Evolutionary conservation across 805 yeast species (phyloP), one percentile per base, ranked within the genome.

Genomic region (Candida andamanensis): DNA sequence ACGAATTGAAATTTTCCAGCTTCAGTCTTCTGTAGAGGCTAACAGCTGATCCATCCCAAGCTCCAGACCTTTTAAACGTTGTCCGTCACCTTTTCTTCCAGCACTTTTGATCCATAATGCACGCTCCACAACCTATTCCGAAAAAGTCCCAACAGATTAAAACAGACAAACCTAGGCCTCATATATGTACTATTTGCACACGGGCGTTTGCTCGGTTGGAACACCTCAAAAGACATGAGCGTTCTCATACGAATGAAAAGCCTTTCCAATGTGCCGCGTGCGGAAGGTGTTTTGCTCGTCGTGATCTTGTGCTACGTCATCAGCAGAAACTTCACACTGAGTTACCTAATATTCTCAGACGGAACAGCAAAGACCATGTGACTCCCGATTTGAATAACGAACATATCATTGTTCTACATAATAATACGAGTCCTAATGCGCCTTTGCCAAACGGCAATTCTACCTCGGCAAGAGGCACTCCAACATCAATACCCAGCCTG

Each of bases 221-320:
- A 58, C 98, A 90, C 58, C 69, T 92, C 50, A 87, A 85, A 56
- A 78, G 98, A 36, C 98, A 90, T 52, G 94, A 87, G 47, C 67
- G 97, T 24, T 80, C 94, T 0, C 98, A 90, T 55, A 90, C 98
- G 7, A 85, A 89, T 54, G 97, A 89, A 58, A 87, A 87, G 54
- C 97, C 97, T 1, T 90, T 82, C 61, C 92, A 85, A 52, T 90
- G 98, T 60, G 94, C 95, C 2, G 89, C 89, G 6, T 90, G 97
- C 58, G 97, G 95, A 20, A 76, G 97, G 30, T 84, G 95, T 52
- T 90, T 92, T 63, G 97, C 97, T 4, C 68, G 98, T 35, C 65
- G 97, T 35, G 90, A 83, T 53, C 67, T 83, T 51, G 86, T 92
- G 17, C 69, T 92, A 33, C 73, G 98, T 39, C 98, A 92, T 63